Conservation (phyloP, 495 filamentous ascomycete genomes). For the Penicillium goetzii region DNA sequence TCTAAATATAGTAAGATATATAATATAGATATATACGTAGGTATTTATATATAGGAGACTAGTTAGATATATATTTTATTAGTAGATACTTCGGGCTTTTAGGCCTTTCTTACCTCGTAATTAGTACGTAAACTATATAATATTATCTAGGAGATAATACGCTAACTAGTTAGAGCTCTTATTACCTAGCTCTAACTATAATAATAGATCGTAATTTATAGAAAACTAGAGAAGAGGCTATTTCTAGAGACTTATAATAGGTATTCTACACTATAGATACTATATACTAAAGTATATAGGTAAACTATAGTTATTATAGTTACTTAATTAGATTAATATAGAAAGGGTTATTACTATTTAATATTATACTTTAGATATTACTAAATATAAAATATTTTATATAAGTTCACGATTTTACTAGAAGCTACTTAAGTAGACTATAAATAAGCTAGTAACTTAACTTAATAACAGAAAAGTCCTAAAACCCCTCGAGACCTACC, state of each 20-base stretch:
- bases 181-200: neutral
- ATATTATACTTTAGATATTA: too few relatives aligned
- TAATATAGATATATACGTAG: neutral
- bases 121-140: constrained; percentile 1
- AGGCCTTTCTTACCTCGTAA: constrained; percentile 1
- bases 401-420: too few relatives aligned
- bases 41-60: neutral
- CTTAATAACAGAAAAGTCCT: too few relatives aligned
- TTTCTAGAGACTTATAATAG: constrained; percentile 1
- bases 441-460: too few relatives aligned
- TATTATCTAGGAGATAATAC: neutral
- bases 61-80: constrained; percentile 1
- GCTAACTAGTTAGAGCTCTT: neutral
- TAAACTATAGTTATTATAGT: neutral
- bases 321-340: too few relatives aligned
- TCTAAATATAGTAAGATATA: constrained; percentile 1
- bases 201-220: constrained; percentile 4
- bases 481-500: too few relatives aligned
- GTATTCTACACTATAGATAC: neutral
- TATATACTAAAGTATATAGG: neutral
- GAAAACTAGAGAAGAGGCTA: neutral
- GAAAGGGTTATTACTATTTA: too few relatives aligned
- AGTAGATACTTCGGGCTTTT: neutral
- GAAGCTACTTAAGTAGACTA: too few relatives aligned
- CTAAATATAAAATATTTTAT: too few relatives aligned